A percentile compares a stretch with the other conserved stretches of the same genome.
Evolutionary conservation across 192 early-diverging fungal genomes (phyloP).

Genomic region (Podila minutissima): DNA sequence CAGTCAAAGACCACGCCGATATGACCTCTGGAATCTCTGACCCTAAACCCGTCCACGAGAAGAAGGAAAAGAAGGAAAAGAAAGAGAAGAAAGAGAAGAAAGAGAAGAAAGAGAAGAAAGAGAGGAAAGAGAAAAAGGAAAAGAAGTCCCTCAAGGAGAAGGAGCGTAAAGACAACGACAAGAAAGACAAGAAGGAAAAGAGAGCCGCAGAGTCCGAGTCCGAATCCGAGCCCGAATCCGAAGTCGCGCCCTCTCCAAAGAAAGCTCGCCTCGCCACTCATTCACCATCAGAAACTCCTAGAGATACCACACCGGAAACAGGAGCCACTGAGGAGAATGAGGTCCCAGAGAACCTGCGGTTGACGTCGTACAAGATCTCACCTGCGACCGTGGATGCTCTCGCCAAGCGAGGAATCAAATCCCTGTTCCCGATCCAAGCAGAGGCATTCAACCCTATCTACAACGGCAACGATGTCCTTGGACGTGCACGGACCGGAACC

Average conservation of each 20-base stretch:
- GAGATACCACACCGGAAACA: slow-evolving; percentile 42
- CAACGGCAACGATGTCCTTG: slow-evolving; percentile 81
- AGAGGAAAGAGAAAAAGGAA: slow-evolving; percentile 45
- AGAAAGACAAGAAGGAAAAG: slow-evolving; percentile 46
- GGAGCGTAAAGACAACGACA: slow-evolving; percentile 57
- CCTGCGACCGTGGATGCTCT: slow-evolving; percentile 76
- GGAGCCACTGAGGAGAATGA: slow-evolving; percentile 46
- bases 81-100: slow-evolving; percentile 55
- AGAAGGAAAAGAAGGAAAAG: slow-evolving; percentile 60
- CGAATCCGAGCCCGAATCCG: slow-evolving; percentile 46
- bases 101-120: slow-evolving; percentile 49
- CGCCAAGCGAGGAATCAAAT: slow-evolving; percentile 74
- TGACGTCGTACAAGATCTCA: slow-evolving; percentile 72
- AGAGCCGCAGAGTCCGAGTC: slow-evolving; percentile 55
- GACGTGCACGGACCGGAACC: slow-evolving; percentile 79
- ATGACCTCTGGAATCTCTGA: slow-evolving; percentile 1
- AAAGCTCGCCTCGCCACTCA: slow-evolving; percentile 29
- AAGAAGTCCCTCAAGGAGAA: slow-evolving; percentile 57
- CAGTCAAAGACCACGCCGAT: slow-evolving; percentile 6
- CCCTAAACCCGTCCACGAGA: slow-evolving; percentile 14
- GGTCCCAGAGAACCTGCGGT: slow-evolving; percentile 63
- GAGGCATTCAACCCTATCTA: slow-evolving; percentile 78
- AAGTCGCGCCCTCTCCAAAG: slow-evolving; percentile 41
- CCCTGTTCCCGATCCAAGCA: slow-evolving; percentile 96
- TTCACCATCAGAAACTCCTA: slow-evolving; percentile 36